Conservation (phyloP, 179 eudicot species). For the Beta corolliflora region DNA sequence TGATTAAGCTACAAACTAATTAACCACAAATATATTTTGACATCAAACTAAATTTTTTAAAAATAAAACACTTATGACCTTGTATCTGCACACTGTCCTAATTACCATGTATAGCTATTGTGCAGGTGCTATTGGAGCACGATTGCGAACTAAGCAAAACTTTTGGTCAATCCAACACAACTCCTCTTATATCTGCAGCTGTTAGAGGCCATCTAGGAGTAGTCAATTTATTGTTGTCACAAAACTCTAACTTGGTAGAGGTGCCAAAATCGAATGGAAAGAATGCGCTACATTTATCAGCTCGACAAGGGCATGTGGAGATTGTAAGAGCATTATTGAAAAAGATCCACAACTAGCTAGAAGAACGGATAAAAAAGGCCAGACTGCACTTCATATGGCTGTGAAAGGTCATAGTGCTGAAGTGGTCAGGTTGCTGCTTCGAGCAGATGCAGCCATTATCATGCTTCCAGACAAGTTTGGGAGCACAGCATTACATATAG, state of each 20-base stretch:
- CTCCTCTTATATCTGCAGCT: constrained; percentile 78
- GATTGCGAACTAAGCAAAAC: constrained; percentile 61
- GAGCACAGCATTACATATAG: constrained; percentile 69
- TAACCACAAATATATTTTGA: too few species aligned
- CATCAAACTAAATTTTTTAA: too few species aligned
- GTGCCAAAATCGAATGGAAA: constrained; percentile 65
- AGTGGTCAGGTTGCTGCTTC: constrained; percentile 63
- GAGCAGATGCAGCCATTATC: constrained; percentile 63
- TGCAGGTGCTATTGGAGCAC: constrained; percentile 59
- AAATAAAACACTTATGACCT: too few species aligned
- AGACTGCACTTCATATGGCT: constrained; percentile 86
- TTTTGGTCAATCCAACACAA: constrained; percentile 60
- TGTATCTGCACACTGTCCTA: neutral
- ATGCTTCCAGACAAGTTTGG: constrained; percentile 74
- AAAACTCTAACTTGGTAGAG: constrained; percentile 49
- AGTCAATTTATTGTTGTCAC: constrained; percentile 54
- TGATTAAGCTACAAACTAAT: too few species aligned
- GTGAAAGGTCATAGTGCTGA: constrained; percentile 66
- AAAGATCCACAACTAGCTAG: constrained; percentile 56
- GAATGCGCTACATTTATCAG: constrained; percentile 75
- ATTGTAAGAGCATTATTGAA: constrained; percentile 60
- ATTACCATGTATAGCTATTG: constrained; percentile 50
- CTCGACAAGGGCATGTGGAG: constrained; percentile 70
- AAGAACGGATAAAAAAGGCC: constrained; percentile 81
- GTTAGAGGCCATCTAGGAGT: constrained; percentile 64